Conservation (phyloP, 345 rosid genomes). For the Ailanthus altissimus region DNA sequence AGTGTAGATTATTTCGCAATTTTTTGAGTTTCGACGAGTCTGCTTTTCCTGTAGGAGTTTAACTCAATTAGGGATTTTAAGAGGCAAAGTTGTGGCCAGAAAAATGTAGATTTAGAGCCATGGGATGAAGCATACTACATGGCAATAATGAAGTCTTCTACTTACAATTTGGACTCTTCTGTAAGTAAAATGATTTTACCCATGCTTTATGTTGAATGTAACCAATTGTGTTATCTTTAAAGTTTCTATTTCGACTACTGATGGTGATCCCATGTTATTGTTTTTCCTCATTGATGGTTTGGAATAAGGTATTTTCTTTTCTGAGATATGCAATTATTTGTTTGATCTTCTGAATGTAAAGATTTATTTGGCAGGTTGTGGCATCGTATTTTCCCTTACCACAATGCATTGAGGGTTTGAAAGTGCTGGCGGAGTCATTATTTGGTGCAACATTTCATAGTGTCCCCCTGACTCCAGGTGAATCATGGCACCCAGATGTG, state of each 20-base stretch:
- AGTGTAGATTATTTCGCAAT: constrained; percentile 14
- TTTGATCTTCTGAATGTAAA: background rate
- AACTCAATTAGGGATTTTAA: constrained; percentile 61
- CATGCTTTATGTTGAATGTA: constrained; percentile 14
- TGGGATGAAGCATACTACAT: constrained; percentile 96
- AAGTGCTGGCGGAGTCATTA: constrained; percentile 70
- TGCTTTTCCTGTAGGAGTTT: constrained; percentile 59
- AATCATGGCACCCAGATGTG: constrained; percentile 95
- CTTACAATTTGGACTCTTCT: constrained; percentile 60
- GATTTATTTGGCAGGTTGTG: constrained; percentile 54
- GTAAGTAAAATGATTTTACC: constrained; percentile 53
- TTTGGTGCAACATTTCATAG: constrained; percentile 75
- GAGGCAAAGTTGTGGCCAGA: constrained; percentile 55
- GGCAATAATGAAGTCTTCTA: constrained; percentile 78
- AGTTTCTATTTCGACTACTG: too few species aligned
- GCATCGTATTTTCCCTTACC: constrained; percentile 88
- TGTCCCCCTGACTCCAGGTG: constrained; percentile 74
- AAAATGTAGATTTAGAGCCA: constrained; percentile 66
- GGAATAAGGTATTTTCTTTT: background rate
- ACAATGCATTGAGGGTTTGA: constrained; percentile 83
- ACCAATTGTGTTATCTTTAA: background rate
- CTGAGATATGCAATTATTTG: background rate
- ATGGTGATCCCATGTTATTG: constrained; percentile 1
- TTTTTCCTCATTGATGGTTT: constrained; percentile 10
- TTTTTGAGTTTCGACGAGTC: constrained; percentile 19